Evolutionary conservation across 1,284 basidiomycete genomes (phyloP), one percentile per base, ranked within the genome.

Genomic region (Trametes polyzona): DNA sequence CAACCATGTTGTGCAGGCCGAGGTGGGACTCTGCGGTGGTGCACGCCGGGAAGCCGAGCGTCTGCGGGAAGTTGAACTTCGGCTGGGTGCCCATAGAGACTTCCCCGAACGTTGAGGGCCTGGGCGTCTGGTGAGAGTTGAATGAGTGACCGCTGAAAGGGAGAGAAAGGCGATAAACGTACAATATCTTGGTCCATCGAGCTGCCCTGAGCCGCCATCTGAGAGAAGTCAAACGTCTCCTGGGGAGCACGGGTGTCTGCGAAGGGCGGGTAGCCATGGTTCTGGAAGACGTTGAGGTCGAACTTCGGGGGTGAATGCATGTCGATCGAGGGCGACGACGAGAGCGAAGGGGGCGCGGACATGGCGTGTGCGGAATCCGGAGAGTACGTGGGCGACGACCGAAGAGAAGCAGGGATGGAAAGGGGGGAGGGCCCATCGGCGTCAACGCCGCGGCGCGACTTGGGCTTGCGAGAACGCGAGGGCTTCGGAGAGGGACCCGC

Each of bases 391-490:
- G 59, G 63, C 36, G 60, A 51, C 3, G 55, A 42, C 21, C 50
- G 27, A 24, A 61, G 41, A 10, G 52, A 53, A 8, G 52, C 35
- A 3, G 59, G 55, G 23, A 49, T 33, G 24, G 59, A 47, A 12
- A 30, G 8, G 36, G 37, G 33, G 14, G 47, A 2, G 16, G 14
- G 23, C 11, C 16, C 29, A 21, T 40, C 24, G 29, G 52, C 40
- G 3, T 50, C 47, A 29, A 42, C 55, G 23, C 43, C 55, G 21
- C 61, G 58, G 32, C 61, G 61, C 8, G 61, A 50, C 56, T 57
- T 62, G 29, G 49, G 32, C 47, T 62, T 65, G 39, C 65, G 65
- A 17, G 53, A 50, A n/a, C 66, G 64, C 10, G 64, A 44, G 23
- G 66, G 62, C n/a, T 59, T 43, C 10, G 58, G 57, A 7, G 63